Evolutionary conservation across 805 yeast species (phyloP), one percentile per base, ranked within the genome.

Genomic region (Saccharomycopsis amapae): DNA sequence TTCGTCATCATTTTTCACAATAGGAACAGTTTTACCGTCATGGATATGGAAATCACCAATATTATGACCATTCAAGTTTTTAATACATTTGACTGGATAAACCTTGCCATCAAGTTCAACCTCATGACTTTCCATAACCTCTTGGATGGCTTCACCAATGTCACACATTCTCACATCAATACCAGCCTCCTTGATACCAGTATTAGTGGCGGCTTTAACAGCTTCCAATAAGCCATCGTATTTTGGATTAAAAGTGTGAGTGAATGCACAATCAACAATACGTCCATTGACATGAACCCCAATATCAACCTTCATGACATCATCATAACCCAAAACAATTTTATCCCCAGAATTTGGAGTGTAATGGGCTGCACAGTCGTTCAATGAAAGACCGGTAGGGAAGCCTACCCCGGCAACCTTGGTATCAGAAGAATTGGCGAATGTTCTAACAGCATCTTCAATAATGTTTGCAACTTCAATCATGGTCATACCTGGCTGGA

Each of bases 341-440:
- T 79, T 86, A 62, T 93, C 98, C 10, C 96, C 96, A 4, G 90
- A 82, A 66, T 93, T 93, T 12, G 98, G 98, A 0, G 97, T 90
- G 65, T 88, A 93, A 62, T 93, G 99, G 0, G 98, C 98, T 22
- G 99, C 99, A 60, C 87, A 81, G 60, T 88, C 85, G 65, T 93
- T 93, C 53, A 90, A 64, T 1, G 96, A 86, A 33, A 93, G 74
- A 49, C 99, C 99, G n/a, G 97, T 88, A 42, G 99, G 99, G 73
- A 93, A 93, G 4, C 97, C 99, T 57, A 89, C 78, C 33, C 99
- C 99, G 15, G 87, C 93, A 22, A 66, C 62, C 40, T 61, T 60
- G 36, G 78, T 72, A 56, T 79, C 82, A 1, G 33, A 7, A 26
- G 63, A 61, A 44, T 69, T 71, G 13, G 88, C 73, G 56, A 81